Evolutionary conservation across 2,329 filamentous ascomycete species (phyloP).

Genomic region (Alternaria brassicae): DNA sequence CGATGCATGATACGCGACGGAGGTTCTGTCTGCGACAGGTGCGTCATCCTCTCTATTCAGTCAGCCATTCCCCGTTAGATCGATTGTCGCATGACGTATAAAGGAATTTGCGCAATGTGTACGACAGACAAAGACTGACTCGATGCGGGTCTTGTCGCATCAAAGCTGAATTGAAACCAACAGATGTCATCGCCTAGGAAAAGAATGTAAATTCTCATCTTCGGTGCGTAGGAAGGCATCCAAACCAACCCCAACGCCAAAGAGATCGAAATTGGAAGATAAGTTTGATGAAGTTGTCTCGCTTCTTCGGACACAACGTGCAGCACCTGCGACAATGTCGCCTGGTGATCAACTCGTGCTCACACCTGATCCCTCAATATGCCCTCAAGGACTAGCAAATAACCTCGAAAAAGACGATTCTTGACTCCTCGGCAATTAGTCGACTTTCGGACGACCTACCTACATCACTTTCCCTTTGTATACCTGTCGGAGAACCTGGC

Average conservation of each 20-base stretch:
- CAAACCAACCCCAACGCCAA: constrained; percentile 5
- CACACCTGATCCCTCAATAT: constrained; percentile 16
- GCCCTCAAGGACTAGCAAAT: not conserved
- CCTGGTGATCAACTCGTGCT: constrained; percentile 6
- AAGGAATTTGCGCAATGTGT: not conserved
- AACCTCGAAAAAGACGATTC: not conserved
- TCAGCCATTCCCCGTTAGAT: not conserved
- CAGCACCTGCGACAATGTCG: not conserved
- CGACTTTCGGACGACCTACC: constrained; percentile 15
- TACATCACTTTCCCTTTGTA: constrained; percentile 25
- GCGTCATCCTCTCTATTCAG: not conserved
- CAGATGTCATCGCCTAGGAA: constrained; percentile 27
- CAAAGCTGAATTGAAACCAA: not conserved
- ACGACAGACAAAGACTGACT: not conserved
- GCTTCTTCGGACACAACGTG: constrained; percentile 32
- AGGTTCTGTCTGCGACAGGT: constrained; percentile 32
- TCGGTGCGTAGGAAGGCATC: constrained; percentile 14
- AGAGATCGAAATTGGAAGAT: constrained; percentile 36
- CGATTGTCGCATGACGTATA: not conserved
- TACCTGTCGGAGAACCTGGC: constrained; percentile 13
- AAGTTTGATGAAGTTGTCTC: constrained; percentile 42
- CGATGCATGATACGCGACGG: constrained; percentile 29
- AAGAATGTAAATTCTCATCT: constrained; percentile 21
- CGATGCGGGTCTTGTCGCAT: not conserved
- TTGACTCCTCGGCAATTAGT: constrained; percentile 19